A percentile compares a stretch with the other conserved stretches of the same genome.
phyloP scores from a whole-genome alignment of 2,329 filamentous ascomycete genomes.

The Chalaropsis ovoidea region DNA sequence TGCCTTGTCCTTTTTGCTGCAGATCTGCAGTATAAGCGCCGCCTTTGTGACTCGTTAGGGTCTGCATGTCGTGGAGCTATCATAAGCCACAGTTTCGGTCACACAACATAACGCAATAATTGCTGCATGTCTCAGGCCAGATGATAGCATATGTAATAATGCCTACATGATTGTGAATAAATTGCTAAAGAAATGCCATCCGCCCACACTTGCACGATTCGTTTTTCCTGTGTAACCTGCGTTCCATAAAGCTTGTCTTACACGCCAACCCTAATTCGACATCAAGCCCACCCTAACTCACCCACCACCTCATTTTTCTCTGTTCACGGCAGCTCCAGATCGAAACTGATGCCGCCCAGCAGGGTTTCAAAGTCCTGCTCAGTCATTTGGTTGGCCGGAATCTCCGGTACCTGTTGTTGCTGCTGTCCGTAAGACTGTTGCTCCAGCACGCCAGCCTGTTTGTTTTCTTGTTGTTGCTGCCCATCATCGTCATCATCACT shows the following conservation, averaged over 20 bases:
- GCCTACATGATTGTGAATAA: no score
- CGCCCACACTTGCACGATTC: background rate
- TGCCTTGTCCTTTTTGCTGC: background rate
- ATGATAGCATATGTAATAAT: background rate
- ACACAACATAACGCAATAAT: background rate
- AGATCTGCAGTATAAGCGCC: slow-evolving; percentile 6
- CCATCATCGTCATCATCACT: background rate
- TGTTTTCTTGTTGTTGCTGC: background rate
- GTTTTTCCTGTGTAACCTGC: background rate
- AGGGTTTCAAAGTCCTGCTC: slow-evolving; percentile 22
- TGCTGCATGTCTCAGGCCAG: background rate
- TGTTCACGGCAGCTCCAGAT: slow-evolving; percentile 13
- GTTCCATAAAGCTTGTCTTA: background rate
- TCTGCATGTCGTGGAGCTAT: background rate
- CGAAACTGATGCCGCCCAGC: slow-evolving; percentile 21
- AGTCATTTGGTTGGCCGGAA: background rate
- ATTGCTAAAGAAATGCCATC: no score
- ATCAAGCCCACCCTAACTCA: background rate
- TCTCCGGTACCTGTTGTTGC: background rate
- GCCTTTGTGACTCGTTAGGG: background rate
- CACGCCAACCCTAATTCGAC: background rate
- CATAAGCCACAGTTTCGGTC: background rate
- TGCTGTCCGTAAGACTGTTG: background rate
- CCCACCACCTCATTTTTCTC: background rate
- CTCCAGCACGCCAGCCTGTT: background rate